A percentile compares a stretch with the other conserved stretches of the same genome.
These are phyloP conservation scores for Polychaeton citri DNA, from an alignment of 2,329 filamentous ascomycete species.

Conservation along the genomic window DNA sequence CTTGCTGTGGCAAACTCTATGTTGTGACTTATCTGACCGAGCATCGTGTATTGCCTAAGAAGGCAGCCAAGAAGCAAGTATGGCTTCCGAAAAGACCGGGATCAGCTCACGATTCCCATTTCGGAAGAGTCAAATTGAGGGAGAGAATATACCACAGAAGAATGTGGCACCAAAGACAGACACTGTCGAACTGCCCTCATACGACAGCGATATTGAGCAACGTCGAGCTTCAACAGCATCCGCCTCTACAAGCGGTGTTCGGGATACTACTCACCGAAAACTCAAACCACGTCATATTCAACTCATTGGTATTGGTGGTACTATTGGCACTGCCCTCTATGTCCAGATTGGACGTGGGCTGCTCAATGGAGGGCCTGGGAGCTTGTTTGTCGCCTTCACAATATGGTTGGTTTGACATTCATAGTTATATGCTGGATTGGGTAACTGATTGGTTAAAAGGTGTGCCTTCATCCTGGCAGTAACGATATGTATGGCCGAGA, in stretches of 20 bases:
- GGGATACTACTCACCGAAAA: slow-evolving; percentile 27
- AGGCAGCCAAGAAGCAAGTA: too few relatives aligned
- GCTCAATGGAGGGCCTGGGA: slow-evolving; percentile 33
- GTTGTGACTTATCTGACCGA: too few relatives aligned
- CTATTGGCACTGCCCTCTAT: slow-evolving; percentile 35
- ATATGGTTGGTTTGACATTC: slow-evolving; percentile 20
- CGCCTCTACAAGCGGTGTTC: slow-evolving; percentile 7
- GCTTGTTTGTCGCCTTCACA: slow-evolving; percentile 32
- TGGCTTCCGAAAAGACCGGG: too few relatives aligned
- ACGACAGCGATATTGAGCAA: slow-evolving; percentile 6
- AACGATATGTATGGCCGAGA: slow-evolving; percentile 47
- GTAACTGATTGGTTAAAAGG: slow-evolving; percentile 19
- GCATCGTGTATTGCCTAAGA: too few relatives aligned
- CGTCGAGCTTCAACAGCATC: slow-evolving; percentile 10
- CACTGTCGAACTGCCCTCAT: not conserved
- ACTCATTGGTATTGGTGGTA: slow-evolving; percentile 31
- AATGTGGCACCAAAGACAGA: too few relatives aligned
- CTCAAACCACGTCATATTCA: slow-evolving; percentile 34
- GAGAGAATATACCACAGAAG: too few relatives aligned
- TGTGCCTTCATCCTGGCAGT: slow-evolving; percentile 7
- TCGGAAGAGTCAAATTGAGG: too few relatives aligned
- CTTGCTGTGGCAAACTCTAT: too few relatives aligned
- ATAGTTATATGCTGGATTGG: not conserved
- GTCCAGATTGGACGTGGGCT: slow-evolving; percentile 33
- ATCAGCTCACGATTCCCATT: too few relatives aligned